These are phyloP conservation scores for Schizopora paradoxa DNA, from an alignment of 1,284 basidiomycete species.

Conservation along the genomic window DNA sequence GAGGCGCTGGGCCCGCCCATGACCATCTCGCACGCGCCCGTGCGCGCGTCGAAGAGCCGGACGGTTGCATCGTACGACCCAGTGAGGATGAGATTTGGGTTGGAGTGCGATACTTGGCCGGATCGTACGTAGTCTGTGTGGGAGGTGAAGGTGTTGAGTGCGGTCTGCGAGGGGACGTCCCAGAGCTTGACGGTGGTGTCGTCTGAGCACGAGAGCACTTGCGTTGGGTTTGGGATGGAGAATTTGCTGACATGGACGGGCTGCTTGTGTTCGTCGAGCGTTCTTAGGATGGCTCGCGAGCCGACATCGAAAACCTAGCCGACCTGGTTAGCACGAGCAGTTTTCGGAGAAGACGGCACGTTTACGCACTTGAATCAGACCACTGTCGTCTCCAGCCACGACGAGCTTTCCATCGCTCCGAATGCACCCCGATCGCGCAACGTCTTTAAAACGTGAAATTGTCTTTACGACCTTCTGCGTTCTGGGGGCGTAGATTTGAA, in stretches of 20 bases:
- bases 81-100: conserved; percentile 83
- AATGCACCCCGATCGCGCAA: conserved; percentile 84
- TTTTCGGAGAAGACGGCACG: conserved; percentile 8
- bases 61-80: conserved; percentile 95
- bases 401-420: conserved; percentile 92
- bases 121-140: conserved; percentile 97
- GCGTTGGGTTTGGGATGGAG: conserved; percentile 74
- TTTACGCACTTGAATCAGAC: conserved; percentile 74
- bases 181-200: conserved; percentile 92
- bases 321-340: conserved; percentile 16
- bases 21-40: conserved; percentile 76
- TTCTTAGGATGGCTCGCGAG: conserved; percentile 89
- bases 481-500: conserved; percentile 94
- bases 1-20: conserved; percentile 51
- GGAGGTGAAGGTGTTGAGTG: conserved; percentile 72
- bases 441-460: conserved; percentile 94
- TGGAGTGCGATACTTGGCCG: conserved; percentile 78
- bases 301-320: conserved; percentile 88
- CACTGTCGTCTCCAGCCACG: conserved; percentile 93
- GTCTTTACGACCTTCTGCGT: conserved; percentile 96
- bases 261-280: conserved; percentile 89
- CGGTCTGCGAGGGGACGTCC: conserved; percentile 90
- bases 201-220: conserved; percentile 92
- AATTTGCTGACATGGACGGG: conserved; percentile 95
- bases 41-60: conserved; percentile 83